phyloP scores from a whole-genome alignment of 2,329 filamentous ascomycete genomes.

The Ophidiomyces ophidiicola region DNA sequence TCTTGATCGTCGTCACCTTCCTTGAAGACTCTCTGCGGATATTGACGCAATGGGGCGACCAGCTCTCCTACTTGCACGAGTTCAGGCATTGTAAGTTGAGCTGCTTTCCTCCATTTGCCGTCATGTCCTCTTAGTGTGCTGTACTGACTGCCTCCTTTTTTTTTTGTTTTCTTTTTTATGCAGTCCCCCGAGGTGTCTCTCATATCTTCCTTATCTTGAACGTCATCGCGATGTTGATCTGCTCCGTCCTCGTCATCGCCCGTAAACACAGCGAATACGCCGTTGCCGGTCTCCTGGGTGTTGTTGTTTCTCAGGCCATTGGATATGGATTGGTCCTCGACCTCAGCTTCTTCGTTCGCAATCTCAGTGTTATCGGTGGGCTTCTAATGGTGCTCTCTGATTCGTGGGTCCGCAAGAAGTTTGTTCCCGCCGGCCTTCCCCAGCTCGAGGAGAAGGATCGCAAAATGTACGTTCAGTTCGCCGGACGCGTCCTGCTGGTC shows the following conservation, averaged over 20 bases:
- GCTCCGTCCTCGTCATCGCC: slow-evolving; percentile 75
- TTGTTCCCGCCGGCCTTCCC: slow-evolving; percentile 88
- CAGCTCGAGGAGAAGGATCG: slow-evolving; percentile 96
- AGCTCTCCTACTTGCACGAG: slow-evolving; percentile 82
- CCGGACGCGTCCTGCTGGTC: slow-evolving; percentile 86
- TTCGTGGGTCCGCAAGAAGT: slow-evolving; percentile 94
- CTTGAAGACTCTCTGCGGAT: slow-evolving; percentile 93
- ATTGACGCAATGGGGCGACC: slow-evolving; percentile 93
- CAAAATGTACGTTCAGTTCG: slow-evolving; percentile 99
- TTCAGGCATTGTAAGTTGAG: slow-evolving; percentile 73
- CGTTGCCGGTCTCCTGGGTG: slow-evolving; percentile 75
- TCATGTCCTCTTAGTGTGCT: neutral
- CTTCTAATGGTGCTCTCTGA: slow-evolving; percentile 96
- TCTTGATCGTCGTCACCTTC: slow-evolving; percentile 96
- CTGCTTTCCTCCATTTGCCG: neutral
- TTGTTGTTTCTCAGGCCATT: slow-evolving; percentile 85
- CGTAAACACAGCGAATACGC: slow-evolving; percentile 90
- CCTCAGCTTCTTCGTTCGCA: slow-evolving; percentile 99
- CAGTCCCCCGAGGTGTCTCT: slow-evolving; percentile 78
- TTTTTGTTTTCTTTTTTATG: too few relatives aligned
- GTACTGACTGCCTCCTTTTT: neutral
- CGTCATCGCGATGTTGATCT: slow-evolving; percentile 72
- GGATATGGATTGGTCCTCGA: slow-evolving; percentile 98
- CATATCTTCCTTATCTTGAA: slow-evolving; percentile 88
- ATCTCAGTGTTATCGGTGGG: slow-evolving; percentile 92